Evolutionary conservation across 2,329 filamentous ascomycete species (phyloP).

Genomic region (Neurospora sp.): DNA sequence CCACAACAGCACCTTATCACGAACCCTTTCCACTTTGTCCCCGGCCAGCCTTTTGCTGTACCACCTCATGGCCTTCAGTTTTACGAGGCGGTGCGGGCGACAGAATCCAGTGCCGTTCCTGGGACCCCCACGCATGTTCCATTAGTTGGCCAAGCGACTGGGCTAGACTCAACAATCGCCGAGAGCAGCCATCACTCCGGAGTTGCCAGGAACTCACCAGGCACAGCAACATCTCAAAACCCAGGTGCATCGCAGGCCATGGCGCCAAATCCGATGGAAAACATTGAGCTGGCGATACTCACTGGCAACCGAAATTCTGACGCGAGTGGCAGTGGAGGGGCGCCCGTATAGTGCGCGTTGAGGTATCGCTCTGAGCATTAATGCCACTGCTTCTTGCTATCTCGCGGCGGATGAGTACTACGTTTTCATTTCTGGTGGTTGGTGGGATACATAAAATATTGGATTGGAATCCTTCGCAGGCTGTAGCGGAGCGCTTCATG

Average conservation of each 20-base stretch:
- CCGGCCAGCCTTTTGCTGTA: slow-evolving; percentile 5
- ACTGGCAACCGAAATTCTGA: not conserved
- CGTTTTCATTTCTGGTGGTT: not conserved
- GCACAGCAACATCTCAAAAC: not conserved
- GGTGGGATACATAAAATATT: not conserved
- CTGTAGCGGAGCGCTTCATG: not conserved
- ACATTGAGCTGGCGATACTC: not conserved
- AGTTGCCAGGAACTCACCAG: not conserved
- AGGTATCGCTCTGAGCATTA: not conserved
- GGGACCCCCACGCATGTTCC: not conserved
- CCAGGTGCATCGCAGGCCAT: not conserved
- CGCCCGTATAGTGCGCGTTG: not conserved
- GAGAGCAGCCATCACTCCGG: not conserved
- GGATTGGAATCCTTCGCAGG: not conserved
- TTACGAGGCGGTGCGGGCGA: not conserved
- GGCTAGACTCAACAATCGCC: not conserved
- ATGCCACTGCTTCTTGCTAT: not conserved
- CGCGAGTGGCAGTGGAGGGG: not conserved
- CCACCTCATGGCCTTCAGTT: slow-evolving; percentile 4
- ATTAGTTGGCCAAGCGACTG: not conserved
- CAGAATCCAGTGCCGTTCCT: not conserved
- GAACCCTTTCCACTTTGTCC: slow-evolving; percentile 7
- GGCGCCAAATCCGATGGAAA: not conserved
- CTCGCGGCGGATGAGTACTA: not conserved
- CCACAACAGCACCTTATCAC: not conserved